These are phyloP conservation scores for Xylaria telfairii DNA, from an alignment of 495 filamentous ascomycete genomes.

Conservation along the genomic window DNA sequence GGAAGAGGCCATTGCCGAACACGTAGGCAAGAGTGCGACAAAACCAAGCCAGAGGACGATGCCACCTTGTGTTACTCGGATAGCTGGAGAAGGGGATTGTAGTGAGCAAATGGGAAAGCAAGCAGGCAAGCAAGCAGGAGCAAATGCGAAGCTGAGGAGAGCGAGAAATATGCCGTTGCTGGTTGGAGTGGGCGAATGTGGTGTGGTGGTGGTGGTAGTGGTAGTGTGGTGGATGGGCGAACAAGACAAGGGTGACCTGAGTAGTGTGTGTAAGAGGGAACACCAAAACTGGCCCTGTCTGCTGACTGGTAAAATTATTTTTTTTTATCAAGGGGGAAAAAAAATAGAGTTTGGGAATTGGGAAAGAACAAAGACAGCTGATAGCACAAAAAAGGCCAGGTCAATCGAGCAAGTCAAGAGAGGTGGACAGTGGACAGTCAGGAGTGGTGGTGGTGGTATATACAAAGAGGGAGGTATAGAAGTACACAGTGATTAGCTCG, in stretches of 20 bases:
- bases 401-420: conserved; percentile 15
- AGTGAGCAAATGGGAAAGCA: conserved; percentile 32
- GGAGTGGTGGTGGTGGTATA: conserved; percentile 17
- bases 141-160: conserved; percentile 38
- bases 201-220: conserved; percentile 25
- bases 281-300: conserved; percentile 20
- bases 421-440: conserved; percentile 3
- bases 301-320: conserved; percentile 23
- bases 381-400: conserved; percentile 24
- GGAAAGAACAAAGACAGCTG: conserved; percentile 26
- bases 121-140: conserved; percentile 26
- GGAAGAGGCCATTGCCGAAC: conserved; percentile 59
- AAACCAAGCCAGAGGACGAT: conserved; percentile 35
- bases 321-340: conserved; percentile 12
- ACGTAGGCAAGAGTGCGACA: conserved; percentile 38
- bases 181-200: conserved; percentile 30
- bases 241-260: conserved; percentile 27
- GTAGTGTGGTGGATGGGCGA: conserved; percentile 18
- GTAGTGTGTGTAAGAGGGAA: conserved; percentile 22
- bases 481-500: conserved; percentile 24
- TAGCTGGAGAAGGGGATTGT: conserved; percentile 31
- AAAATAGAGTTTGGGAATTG: conserved; percentile 17
- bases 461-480: conserved; percentile 22
- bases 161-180: conserved; percentile 35
- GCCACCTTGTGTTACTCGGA: conserved; percentile 30